These are phyloP conservation scores for Saturnispora serradocipensis DNA, from an alignment of 805 yeast species.

Conservation along the genomic window DNA sequence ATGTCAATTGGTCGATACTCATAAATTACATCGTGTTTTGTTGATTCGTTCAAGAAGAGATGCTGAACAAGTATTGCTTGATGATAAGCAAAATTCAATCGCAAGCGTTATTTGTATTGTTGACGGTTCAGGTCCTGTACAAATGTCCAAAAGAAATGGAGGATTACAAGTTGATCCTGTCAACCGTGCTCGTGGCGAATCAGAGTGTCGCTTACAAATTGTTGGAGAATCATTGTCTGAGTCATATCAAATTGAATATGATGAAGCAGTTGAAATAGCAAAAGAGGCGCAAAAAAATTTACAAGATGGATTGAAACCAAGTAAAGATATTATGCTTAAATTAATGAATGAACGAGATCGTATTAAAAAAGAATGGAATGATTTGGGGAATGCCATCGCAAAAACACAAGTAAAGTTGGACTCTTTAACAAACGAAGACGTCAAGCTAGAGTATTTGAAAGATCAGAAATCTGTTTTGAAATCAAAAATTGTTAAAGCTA, in stretches of 20 bases:
- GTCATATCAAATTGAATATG: background rate
- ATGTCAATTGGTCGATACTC: conserved; percentile 55
- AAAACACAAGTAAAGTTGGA: conserved; percentile 4
- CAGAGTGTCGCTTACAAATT: conserved; percentile 14
- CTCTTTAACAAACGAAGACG: conserved; percentile 2
- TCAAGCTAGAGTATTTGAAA: conserved; percentile 1
- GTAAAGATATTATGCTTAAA: background rate
- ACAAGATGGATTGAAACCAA: background rate
- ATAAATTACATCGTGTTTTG: conserved; percentile 48
- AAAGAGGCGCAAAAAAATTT: conserved; percentile 13
- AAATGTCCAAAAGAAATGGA: conserved; percentile 22
- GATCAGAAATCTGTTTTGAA: conserved; percentile 1
- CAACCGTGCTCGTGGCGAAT: conserved; percentile 13
- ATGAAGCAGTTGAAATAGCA: conserved; percentile 10
- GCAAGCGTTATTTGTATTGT: conserved; percentile 22
- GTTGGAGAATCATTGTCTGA: conserved; percentile 18
- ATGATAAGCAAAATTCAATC: conserved; percentile 22
- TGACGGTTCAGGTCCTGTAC: conserved; percentile 16
- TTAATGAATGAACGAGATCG: background rate
- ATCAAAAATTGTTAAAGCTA: conserved; percentile 3
- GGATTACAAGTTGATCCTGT: conserved; percentile 26
- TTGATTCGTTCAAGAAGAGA: conserved; percentile 41
- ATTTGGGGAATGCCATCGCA: background rate
- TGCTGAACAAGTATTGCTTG: conserved; percentile 39
- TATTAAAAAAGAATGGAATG: conserved; percentile 1